These are phyloP conservation scores for Platanthera zijinensis DNA, from an alignment of 106 monocot genomes.

Conservation along the genomic window DNA sequence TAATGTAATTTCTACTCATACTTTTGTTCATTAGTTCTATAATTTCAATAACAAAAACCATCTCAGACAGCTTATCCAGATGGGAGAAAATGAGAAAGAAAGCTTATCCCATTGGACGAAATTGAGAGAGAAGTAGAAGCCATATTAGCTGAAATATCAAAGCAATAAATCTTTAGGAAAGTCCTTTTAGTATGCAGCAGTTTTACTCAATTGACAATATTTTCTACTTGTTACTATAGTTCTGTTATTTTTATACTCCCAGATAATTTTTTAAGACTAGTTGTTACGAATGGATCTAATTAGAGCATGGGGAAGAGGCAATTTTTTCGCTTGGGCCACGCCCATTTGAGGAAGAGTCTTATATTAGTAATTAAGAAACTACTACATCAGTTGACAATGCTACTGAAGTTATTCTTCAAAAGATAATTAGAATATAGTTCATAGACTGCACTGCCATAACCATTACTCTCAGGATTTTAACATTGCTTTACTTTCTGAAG, in stretches of 20 bases:
- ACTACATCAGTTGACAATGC: conserved; percentile 97
- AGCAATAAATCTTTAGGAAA: conserved; percentile 75
- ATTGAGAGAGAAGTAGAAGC: no score
- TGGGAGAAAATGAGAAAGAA: no score
- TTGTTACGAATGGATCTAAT: conserved; percentile 83
- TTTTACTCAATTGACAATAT: neutral
- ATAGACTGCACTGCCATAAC: conserved; percentile 51
- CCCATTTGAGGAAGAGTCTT: conserved; percentile 59
- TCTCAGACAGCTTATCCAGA: no score
- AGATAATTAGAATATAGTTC: conserved; percentile 52
- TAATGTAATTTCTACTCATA: no score
- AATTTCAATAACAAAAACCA: no score
- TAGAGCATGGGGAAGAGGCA: conserved; percentile 97
- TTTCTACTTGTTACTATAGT: neutral
- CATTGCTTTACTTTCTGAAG: conserved; percentile 38
- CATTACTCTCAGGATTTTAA: conserved; percentile 65
- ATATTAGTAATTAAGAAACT: conserved; percentile 92
- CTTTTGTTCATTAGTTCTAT: no score
- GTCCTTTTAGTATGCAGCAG: neutral
- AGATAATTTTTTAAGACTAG: conserved; percentile 1
- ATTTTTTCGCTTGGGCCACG: conserved; percentile 79
- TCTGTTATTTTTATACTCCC: neutral
- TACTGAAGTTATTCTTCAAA: conserved; percentile 60
- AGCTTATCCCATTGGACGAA: no score
- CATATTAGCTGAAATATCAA: conserved; percentile 22